These are phyloP conservation scores for Yamadazyma conglobata DNA, from an alignment of 1,139 yeast genomes.

Conservation along the genomic window DNA sequence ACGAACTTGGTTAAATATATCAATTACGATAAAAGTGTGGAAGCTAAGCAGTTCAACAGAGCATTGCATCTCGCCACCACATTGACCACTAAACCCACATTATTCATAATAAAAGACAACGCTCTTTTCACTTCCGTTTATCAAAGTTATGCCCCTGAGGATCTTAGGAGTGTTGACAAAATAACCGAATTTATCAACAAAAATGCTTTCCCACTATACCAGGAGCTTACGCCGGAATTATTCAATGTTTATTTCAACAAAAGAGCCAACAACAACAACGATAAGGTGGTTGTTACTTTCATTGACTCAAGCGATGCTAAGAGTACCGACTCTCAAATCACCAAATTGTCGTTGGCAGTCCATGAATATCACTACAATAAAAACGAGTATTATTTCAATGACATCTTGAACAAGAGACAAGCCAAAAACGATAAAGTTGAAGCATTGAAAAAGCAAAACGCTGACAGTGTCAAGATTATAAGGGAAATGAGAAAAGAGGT, in stretches of 20 bases:
- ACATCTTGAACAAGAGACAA: conserved; percentile 35
- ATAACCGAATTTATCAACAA: conserved; percentile 48
- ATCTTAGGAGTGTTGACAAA: conserved; percentile 47
- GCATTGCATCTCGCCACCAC: conserved; percentile 49
- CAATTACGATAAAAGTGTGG: conserved; percentile 32
- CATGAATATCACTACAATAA: conserved; percentile 52
- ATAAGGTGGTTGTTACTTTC: conserved; percentile 53
- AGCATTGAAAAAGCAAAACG: conserved; percentile 40
- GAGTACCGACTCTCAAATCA: conserved; percentile 34
- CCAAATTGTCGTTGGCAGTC: conserved; percentile 45
- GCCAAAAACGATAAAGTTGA: conserved; percentile 42
- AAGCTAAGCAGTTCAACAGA: conserved; percentile 32
- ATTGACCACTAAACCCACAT: conserved; percentile 57
- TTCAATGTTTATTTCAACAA: conserved; percentile 36
- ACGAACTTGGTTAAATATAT: conserved; percentile 37
- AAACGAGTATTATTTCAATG: conserved; percentile 41
- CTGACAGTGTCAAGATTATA: conserved; percentile 39
- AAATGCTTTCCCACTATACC: conserved; percentile 48
- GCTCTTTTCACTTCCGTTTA: conserved; percentile 49
- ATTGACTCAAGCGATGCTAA: conserved; percentile 43
- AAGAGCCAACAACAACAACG: conserved; percentile 17
- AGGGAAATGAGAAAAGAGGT: conserved; percentile 49
- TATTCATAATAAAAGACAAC: conserved; percentile 57
- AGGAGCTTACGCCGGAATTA: conserved; percentile 45
- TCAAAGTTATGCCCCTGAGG: conserved; percentile 62